Conservation (phyloP, 495 filamentous ascomycete genomes). For the Daldinia vernicosa region DNA sequence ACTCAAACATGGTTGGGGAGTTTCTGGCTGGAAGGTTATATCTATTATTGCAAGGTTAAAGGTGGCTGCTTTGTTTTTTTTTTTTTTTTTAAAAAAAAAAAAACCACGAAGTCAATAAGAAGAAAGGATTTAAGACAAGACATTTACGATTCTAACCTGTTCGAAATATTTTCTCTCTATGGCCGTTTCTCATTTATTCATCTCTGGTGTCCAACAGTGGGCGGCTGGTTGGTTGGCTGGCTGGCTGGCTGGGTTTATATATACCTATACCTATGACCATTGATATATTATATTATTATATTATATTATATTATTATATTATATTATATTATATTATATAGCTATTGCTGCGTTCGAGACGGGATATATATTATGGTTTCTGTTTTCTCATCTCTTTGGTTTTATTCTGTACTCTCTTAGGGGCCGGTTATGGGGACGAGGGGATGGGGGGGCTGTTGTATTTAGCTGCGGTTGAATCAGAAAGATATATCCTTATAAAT, state of each 20-base stretch:
- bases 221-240: background rate
- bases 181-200: background rate
- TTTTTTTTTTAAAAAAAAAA: background rate
- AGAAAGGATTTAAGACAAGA: slow-evolving; percentile 3
- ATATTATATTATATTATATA: background rate
- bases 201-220: background rate
- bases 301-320: background rate
- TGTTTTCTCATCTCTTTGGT: background rate
- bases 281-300: background rate
- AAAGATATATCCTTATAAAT: background rate
- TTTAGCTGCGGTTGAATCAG: background rate
- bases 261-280: background rate
- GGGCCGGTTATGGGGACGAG: background rate
- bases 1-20: slow-evolving; percentile 29
- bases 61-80: background rate
- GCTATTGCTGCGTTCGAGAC: background rate
- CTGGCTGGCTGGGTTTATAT: background rate
- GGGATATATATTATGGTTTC: background rate
- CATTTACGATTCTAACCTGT: background rate
- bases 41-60: background rate
- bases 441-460: background rate
- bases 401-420: background rate
- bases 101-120: slow-evolving; percentile 15
- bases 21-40: slow-evolving; percentile 9
- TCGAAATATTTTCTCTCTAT: background rate